These are phyloP conservation scores for Metschnikowia reukaufii DNA, from an alignment of 805 yeast genomes.

Conservation along the genomic window DNA sequence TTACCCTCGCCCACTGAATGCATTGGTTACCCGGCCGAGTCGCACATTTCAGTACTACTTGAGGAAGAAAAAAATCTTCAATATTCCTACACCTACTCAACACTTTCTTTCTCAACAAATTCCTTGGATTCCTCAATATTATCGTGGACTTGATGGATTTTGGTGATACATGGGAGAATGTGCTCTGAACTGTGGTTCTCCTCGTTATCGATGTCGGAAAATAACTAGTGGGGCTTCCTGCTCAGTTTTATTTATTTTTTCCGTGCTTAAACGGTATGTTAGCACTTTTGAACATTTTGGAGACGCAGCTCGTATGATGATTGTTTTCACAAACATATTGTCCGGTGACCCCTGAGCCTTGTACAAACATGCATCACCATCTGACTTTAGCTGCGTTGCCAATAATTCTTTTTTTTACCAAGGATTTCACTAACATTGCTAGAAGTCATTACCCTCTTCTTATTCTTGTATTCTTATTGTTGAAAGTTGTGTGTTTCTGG, in stretches of 20 bases:
- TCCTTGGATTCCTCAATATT: background rate
- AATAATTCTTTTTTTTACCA: background rate
- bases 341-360: constrained; percentile 72
- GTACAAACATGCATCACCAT: constrained; percentile 96
- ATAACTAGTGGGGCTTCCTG: background rate
- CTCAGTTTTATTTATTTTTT: background rate
- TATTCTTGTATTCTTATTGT: background rate
- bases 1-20: background rate
- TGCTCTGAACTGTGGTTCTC: background rate
- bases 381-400: constrained; percentile 49
- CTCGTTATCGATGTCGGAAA: constrained; percentile 1
- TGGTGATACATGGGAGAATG: too few species aligned
- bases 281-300: constrained; percentile 1
- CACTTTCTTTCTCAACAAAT: background rate
- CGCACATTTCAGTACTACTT: constrained; percentile 2
- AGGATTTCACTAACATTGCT: constrained; percentile 5
- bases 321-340: constrained; percentile 23
- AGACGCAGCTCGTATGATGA: constrained; percentile 19
- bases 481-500: constrained; percentile 18
- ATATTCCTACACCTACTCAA: background rate
- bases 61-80: background rate
- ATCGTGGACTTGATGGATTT: background rate
- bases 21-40: constrained; percentile 7
- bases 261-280: constrained; percentile 8
- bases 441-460: background rate